Evolutionary conservation across 192 early-diverging fungal species (phyloP).

Genomic region (Dissophora globulifera): DNA sequence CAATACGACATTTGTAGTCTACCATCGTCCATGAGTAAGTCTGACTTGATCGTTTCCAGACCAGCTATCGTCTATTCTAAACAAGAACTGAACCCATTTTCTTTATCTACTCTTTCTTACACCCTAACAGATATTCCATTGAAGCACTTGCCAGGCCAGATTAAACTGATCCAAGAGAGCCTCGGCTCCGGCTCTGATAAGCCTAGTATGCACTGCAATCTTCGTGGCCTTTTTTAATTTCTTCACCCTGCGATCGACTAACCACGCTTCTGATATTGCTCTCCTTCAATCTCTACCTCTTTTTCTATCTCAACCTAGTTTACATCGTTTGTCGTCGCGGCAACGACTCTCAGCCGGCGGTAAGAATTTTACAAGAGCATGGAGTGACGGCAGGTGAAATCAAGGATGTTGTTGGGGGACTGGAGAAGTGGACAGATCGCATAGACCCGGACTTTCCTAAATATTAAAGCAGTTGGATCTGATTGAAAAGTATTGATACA

Average conservation of each 20-base stretch:
- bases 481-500: too few species aligned
- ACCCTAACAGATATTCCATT: constrained; percentile 65
- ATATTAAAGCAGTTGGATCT: constrained; percentile 62
- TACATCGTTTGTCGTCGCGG: constrained; percentile 90
- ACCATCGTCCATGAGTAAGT: constrained; percentile 70
- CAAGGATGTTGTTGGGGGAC: constrained; percentile 86
- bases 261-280: too few species aligned
- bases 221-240: too few species aligned
- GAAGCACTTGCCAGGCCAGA: constrained; percentile 54
- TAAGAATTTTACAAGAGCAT: constrained; percentile 74
- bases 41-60: background rate
- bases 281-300: background rate
- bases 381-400: constrained; percentile 63
- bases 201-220: constrained; percentile 19
- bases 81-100: too few species aligned
- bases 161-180: constrained; percentile 54
- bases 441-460: constrained; percentile 87
- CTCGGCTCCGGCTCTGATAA: constrained; percentile 5
- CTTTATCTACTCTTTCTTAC: background rate
- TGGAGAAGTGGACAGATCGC: constrained; percentile 76
- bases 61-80: background rate
- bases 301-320: constrained; percentile 53
- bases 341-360: constrained; percentile 91
- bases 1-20: constrained; percentile 88
- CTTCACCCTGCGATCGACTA: too few species aligned